A percentile compares a stretch with the other conserved stretches of the same genome.
These are phyloP conservation scores for Tricholoma terreum DNA, from an alignment of 768 basidiomycete species.

Conservation along the genomic window DNA sequence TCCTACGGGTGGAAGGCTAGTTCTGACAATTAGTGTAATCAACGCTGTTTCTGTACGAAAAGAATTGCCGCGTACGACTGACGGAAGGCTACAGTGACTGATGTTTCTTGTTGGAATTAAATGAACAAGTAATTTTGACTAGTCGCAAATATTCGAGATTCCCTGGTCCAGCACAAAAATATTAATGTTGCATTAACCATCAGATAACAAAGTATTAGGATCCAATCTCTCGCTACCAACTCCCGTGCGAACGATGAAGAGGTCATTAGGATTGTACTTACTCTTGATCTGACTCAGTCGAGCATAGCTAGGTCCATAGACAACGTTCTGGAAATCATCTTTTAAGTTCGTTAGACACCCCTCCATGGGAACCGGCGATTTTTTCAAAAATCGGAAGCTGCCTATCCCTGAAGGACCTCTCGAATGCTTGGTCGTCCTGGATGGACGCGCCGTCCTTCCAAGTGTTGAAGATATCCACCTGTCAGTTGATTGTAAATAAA, in stretches of 20 bases:
- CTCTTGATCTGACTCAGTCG: slow-evolving; percentile 28
- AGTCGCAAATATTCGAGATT: no score
- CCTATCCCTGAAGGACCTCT: slow-evolving; percentile 19
- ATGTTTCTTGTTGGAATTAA: no score
- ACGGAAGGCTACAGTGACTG: no score
- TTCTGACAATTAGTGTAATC: neutral
- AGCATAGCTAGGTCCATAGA: slow-evolving; percentile 33
- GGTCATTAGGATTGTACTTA: slow-evolving; percentile 29
- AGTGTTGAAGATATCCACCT: slow-evolving; percentile 14
- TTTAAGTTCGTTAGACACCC: slow-evolving; percentile 33
- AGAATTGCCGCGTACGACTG: no score
- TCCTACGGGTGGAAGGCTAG: neutral
- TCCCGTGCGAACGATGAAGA: slow-evolving; percentile 27
- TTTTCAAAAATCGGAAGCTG: slow-evolving; percentile 25
- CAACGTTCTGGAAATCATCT: slow-evolving; percentile 28
- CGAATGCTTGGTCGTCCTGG: slow-evolving; percentile 13
- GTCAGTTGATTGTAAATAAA: neutral
- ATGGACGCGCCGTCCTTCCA: slow-evolving; percentile 17
- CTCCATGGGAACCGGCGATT: slow-evolving; percentile 25
- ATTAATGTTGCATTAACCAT: no score
- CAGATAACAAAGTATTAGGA: neutral
- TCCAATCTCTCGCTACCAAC: neutral
- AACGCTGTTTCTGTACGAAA: no score
- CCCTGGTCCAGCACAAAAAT: neutral
- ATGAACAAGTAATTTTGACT: no score